phyloP scores from a whole-genome alignment of 495 filamentous ascomycete species.

The Elasticomyces elasticus region DNA sequence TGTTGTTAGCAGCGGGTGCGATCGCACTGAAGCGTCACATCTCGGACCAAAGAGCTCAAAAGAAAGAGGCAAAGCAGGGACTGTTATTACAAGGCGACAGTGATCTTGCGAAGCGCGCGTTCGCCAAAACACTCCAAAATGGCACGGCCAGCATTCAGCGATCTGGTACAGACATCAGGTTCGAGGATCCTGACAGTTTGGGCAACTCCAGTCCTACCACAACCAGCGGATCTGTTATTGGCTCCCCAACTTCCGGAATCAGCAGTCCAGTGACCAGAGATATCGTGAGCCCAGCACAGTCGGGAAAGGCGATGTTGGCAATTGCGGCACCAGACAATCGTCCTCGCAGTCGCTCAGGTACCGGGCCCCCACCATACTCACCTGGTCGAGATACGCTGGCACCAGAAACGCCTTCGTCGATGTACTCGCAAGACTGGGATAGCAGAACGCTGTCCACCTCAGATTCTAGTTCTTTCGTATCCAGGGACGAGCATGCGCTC shows the following conservation, averaged over 20 bases:
- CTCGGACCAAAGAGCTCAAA: neutral
- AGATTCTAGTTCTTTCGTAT: neutral
- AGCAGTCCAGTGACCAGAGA: neutral
- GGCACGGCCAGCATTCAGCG: neutral
- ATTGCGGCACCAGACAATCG: neutral
- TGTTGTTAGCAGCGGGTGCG: neutral
- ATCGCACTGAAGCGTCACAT: constrained; percentile 2
- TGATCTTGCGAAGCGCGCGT: constrained; percentile 6
- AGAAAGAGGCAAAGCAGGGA: constrained; percentile 11
- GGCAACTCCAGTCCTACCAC: neutral
- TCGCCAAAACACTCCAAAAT: neutral
- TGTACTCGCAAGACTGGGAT: neutral
- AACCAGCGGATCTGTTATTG: neutral
- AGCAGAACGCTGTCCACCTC: neutral
- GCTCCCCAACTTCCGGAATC: neutral
- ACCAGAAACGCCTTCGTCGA: neutral
- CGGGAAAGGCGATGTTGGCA: neutral
- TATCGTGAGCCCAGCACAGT: neutral
- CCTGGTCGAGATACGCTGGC: neutral
- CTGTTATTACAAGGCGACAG: neutral
- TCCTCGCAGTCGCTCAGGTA: neutral
- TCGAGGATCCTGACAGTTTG: constrained; percentile 6
- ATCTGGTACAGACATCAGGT: constrained; percentile 5
- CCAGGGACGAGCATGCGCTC: neutral
- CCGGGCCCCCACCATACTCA: constrained; percentile 1